These are phyloP conservation scores for Podila verticillata DNA, from an alignment of 192 early-diverging fungal genomes.

Conservation along the genomic window DNA sequence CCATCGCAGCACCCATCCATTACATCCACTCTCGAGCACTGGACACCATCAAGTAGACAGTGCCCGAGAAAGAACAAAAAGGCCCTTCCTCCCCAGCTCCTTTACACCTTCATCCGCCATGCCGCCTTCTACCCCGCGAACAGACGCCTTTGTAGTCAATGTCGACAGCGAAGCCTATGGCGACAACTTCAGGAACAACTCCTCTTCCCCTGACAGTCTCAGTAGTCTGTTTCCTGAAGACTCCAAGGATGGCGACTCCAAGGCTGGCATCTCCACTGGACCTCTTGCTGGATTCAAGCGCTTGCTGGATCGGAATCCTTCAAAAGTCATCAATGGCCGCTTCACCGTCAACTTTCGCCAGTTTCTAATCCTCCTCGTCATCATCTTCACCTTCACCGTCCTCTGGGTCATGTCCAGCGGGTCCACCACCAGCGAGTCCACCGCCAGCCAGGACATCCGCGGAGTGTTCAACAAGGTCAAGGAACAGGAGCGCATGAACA, in stretches of 20 bases:
- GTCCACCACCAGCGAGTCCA: background rate
- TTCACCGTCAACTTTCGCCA: slow-evolving; percentile 47
- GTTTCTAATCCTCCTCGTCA: slow-evolving; percentile 25
- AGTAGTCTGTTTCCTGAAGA: background rate
- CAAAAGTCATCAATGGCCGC: slow-evolving; percentile 41
- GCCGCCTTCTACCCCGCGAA: background rate
- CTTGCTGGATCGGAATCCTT: slow-evolving; percentile 36
- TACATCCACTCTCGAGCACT: background rate
- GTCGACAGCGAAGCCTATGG: slow-evolving; percentile 15
- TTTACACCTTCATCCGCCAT: background rate
- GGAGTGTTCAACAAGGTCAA: background rate
- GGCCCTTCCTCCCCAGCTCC: too few species aligned
- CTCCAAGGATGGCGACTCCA: background rate
- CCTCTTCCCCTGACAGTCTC: background rate
- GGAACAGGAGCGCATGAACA: background rate
- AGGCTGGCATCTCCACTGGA: slow-evolving; percentile 3
- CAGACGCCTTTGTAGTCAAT: slow-evolving; percentile 18
- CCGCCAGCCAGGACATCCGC: background rate
- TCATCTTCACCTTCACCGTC: slow-evolving; percentile 8
- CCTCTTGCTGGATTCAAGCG: slow-evolving; percentile 24
- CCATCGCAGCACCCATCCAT: too few species aligned
- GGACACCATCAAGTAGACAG: too few species aligned
- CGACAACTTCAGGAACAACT: background rate
- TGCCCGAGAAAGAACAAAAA: too few species aligned
- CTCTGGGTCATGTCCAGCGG: slow-evolving; percentile 24